Percentiles rank a stretch among this genome's conserved stretches.
Evolutionary conservation across 495 filamentous ascomycete genomes (phyloP).

Genomic region (Penicillium coprophilum): DNA sequence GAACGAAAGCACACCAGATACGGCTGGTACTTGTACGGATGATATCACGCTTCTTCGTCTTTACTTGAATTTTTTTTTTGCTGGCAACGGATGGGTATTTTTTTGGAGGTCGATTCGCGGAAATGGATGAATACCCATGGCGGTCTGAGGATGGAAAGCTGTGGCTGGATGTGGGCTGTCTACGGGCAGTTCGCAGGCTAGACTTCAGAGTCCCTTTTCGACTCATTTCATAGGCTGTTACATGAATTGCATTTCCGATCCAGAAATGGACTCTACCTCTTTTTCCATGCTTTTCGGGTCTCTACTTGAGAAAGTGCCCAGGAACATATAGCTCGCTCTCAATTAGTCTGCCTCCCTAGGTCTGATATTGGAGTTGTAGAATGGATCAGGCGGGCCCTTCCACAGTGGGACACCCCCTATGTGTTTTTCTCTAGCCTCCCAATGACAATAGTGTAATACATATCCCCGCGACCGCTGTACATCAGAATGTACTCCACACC

Average conservation of each 20-base stretch:
- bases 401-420: no score
- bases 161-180: conserved; percentile 22
- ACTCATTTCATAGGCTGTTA: conserved; percentile 34
- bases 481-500: not conserved
- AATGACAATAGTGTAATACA: not conserved
- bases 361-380: not conserved
- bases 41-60: conserved; percentile 39
- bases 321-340: not conserved
- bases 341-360: not conserved
- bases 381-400: not conserved
- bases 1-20: conserved; percentile 33
- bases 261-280: conserved; percentile 26
- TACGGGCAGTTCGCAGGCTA: conserved; percentile 12
- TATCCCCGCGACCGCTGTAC: not conserved
- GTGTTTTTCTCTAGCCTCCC: not conserved
- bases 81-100: conserved; percentile 31
- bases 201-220: conserved; percentile 26
- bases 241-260: conserved; percentile 36
- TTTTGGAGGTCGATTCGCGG: conserved; percentile 21
- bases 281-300: conserved; percentile 1
- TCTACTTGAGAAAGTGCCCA: not conserved
- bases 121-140: conserved; percentile 27
- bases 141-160: conserved; percentile 30
- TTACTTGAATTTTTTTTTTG: conserved; percentile 32
- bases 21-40: conserved; percentile 39